These are phyloP conservation scores for Pochonia chlamydosporia DNA, from an alignment of 2,329 filamentous ascomycete genomes.

Conservation along the genomic window DNA sequence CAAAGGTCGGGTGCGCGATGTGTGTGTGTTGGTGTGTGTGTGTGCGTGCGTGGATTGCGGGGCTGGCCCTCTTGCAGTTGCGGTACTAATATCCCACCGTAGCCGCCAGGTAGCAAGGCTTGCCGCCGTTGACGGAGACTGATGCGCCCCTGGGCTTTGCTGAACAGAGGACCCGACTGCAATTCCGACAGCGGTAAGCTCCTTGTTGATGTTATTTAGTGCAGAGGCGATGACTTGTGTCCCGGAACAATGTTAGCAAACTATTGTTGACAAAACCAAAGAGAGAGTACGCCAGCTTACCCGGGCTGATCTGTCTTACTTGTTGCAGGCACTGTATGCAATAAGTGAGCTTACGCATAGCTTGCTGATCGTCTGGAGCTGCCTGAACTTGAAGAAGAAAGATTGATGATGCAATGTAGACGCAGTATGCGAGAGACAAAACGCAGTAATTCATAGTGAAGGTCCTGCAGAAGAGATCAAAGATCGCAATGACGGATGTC, in stretches of 20 bases:
- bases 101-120: too few relatives aligned
- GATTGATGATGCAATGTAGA: slow-evolving; percentile 56
- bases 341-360: slow-evolving; percentile 47
- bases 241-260: too few relatives aligned
- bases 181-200: slow-evolving; percentile 23
- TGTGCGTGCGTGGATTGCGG: too few relatives aligned
- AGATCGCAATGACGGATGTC: slow-evolving; percentile 52
- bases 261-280: too few relatives aligned
- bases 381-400: slow-evolving; percentile 56
- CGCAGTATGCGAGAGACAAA: slow-evolving; percentile 51
- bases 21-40: too few relatives aligned
- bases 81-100: too few relatives aligned
- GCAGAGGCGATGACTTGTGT: slow-evolving; percentile 46
- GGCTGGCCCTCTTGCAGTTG: too few relatives aligned
- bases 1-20: too few relatives aligned
- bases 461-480: slow-evolving; percentile 51
- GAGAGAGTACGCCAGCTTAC: too few relatives aligned
- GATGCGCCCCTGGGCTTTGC: too few relatives aligned
- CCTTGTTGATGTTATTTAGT: slow-evolving; percentile 41
- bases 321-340: slow-evolving; percentile 49
- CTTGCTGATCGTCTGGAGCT: slow-evolving; percentile 44
- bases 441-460: slow-evolving; percentile 53
- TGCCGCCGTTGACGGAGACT: too few relatives aligned
- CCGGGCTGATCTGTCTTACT: slow-evolving; percentile 46
- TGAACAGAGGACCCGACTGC: background rate